These are phyloP conservation scores for Saksenaea vasiformis DNA, from an alignment of 371 early-diverging fungal species.

Conservation along the genomic window DNA sequence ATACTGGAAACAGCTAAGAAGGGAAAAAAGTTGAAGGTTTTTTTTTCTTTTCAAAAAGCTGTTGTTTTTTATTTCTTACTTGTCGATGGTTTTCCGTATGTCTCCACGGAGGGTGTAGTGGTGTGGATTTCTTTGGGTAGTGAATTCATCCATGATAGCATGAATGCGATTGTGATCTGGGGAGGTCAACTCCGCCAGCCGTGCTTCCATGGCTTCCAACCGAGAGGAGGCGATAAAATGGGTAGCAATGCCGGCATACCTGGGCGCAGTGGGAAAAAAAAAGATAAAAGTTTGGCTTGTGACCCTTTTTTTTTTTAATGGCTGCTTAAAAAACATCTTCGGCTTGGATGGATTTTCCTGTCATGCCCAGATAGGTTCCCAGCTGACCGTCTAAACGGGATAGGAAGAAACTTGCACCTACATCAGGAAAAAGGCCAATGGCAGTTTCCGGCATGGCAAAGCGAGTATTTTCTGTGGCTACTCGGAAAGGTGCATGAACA, in stretches of 20 bases:
- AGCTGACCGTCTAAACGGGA: conserved; percentile 89
- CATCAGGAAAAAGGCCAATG: conserved; percentile 95
- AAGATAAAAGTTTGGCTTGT: background rate
- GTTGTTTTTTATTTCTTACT: background rate
- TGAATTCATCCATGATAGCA: conserved; percentile 83
- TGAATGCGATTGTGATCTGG: conserved; percentile 75
- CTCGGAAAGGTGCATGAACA: conserved; percentile 91
- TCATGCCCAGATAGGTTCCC: conserved; percentile 89
- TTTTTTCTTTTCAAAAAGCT: too few species aligned
- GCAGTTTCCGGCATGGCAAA: conserved; percentile 95
- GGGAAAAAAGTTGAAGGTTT: background rate
- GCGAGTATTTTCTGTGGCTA: conserved; percentile 92
- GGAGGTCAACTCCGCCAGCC: conserved; percentile 72
- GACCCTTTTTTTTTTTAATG: background rate
- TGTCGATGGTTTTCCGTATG: conserved; percentile 29
- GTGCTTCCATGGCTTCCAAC: conserved; percentile 68
- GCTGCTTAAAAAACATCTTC: conserved; percentile 78
- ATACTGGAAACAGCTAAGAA: conserved; percentile 72
- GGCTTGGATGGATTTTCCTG: conserved; percentile 78
- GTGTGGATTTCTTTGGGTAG: conserved; percentile 26
- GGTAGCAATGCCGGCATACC: conserved; percentile 83
- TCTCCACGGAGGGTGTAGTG: conserved; percentile 7
- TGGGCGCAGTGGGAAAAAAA: conserved; percentile 10
- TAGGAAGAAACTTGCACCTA: conserved; percentile 92
- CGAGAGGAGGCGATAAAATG: conserved; percentile 86